Conservation (phyloP, 495 filamentous ascomycete genomes). For the Cercophora scortea region DNA sequence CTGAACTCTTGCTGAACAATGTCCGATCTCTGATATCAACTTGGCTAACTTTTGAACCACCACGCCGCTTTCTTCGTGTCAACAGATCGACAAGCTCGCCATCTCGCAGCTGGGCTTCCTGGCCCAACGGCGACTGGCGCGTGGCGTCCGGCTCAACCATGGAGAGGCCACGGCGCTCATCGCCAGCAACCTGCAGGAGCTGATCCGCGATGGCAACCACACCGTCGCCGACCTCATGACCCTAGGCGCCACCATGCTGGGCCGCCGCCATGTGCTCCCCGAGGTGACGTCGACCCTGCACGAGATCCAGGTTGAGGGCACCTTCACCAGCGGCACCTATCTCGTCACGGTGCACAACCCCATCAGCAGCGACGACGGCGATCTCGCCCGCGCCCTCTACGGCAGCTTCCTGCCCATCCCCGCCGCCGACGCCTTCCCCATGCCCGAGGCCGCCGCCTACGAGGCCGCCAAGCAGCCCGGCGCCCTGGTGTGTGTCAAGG, state of each 20-base stretch:
- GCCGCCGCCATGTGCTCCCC: conserved; percentile 86
- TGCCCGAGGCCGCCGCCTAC: conserved; percentile 50
- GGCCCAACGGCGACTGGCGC: conserved; percentile 81
- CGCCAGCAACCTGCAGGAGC: conserved; percentile 83
- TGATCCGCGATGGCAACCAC: conserved; percentile 95
- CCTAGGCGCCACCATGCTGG: conserved; percentile 84
- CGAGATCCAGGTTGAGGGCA: conserved; percentile 91
- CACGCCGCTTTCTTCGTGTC: neutral
- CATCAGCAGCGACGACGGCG: conserved; percentile 78
- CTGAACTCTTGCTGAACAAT: no score
- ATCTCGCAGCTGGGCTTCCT: conserved; percentile 85
- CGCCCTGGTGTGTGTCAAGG: conserved; percentile 65
- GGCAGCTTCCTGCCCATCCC: conserved; percentile 89
- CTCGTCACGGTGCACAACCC: conserved; percentile 93
- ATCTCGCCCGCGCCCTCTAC: conserved; percentile 80
- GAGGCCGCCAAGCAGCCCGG: conserved; percentile 64
- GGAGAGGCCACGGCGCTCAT: conserved; percentile 86
- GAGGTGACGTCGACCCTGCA: conserved; percentile 66
- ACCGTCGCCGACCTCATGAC: conserved; percentile 89
- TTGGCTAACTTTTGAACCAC: neutral
- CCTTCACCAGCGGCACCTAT: conserved; percentile 84
- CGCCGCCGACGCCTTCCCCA: conserved; percentile 53
- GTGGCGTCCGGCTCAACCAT: conserved; percentile 87
- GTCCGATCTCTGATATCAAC: no score
- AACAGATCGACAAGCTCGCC: conserved; percentile 88